Evolutionary conservation across 179 eudicot species (phyloP).

Genomic region (Beta macrorhiza): DNA sequence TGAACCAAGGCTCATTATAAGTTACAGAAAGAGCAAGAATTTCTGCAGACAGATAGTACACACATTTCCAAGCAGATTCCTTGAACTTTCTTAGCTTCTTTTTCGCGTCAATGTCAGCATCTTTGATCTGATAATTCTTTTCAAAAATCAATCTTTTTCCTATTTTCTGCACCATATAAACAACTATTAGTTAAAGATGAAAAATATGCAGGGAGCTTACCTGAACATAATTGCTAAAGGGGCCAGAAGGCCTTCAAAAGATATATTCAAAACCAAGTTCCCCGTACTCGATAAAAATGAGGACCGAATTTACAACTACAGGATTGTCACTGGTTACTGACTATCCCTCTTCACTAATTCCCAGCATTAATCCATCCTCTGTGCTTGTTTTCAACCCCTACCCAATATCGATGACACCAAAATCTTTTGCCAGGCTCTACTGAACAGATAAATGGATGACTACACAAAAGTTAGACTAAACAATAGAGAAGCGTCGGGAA

Average conservation of each 20-base stretch:
- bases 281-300: background rate
- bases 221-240: background rate
- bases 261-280: background rate
- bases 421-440: background rate
- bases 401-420: background rate
- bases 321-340: background rate
- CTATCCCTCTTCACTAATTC: background rate
- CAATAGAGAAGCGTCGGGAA: no score
- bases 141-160: conserved; percentile 67
- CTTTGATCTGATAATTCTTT: conserved; percentile 40
- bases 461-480: no score
- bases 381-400: background rate
- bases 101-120: conserved; percentile 43
- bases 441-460: no score
- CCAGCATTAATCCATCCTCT: background rate
- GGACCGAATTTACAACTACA: background rate
- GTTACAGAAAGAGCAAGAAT: conserved; percentile 70
- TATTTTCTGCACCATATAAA: conserved; percentile 59
- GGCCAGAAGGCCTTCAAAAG: background rate
- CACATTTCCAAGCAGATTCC: conserved; percentile 97
- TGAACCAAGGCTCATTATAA: conserved; percentile 88
- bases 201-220: background rate
- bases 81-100: conserved; percentile 83
- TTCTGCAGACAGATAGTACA: conserved; percentile 91
- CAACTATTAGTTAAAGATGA: background rate